Base-by-base conservation (phyloP, 257 asterid species). In the Plectranthus barbatus region DNA sequence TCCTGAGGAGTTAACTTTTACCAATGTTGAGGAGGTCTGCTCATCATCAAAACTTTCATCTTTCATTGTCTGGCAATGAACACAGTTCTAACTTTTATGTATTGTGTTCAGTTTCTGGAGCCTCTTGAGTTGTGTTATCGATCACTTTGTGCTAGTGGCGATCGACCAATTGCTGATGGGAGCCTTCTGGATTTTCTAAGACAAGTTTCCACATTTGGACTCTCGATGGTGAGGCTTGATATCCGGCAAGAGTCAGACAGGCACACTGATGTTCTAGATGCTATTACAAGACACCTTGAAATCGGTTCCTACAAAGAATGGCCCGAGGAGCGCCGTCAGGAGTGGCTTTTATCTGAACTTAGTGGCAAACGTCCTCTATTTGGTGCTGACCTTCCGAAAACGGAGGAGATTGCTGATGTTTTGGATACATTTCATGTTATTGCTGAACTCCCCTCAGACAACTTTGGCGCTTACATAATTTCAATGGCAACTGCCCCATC, bases 401-500 rank as follows among this genome's bases (percentile, higher is more conserved):
- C 95, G 0, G 97, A 89, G 73, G 98, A 88, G 77, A 76, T 92
- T 21, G 80, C 96, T 7, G 98, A 88, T 34, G 98, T 88, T 15
- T 65, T 91, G 50, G 83, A 86, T 65, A 88, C 98, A 2, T 88
- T 91, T 44, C 73, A 83, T 1, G 96, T 91, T 65, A 76, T 91
- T 12, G 69, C 96, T 0, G 98, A 91, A 72, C 95, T 88, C 52
- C 93, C 96, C 0, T 19, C 88, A 0, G 96, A 91, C 50, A 83
- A 41, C 40, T 91, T 91, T 26, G 98, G 98, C 3, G 98, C 98
- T 20, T 91, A 91, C 71, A 79, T 91, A 12, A 91, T 91, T 42
- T 91, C 98, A 11, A 91, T 91, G 98, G 96, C 98, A 4, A 91
- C 98, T 3, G 79, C 96, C 60, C 88, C 98, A 3, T 91, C 98